These are phyloP conservation scores for Pichia sp. DNA, from an alignment of 1,139 yeast species.

Conservation along the genomic window DNA sequence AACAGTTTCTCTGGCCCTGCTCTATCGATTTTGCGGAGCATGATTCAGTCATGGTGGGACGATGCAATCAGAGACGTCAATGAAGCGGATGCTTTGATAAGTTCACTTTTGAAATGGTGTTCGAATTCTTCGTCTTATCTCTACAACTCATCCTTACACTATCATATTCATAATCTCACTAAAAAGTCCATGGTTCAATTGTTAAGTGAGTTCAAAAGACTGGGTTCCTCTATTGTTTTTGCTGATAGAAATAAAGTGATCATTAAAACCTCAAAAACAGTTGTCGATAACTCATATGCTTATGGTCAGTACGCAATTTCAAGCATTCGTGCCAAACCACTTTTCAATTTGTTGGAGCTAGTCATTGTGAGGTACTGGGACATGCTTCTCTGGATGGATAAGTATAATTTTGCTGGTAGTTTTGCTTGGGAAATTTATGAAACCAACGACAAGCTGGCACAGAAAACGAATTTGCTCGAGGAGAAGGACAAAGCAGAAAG, in stretches of 20 bases:
- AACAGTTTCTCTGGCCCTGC: conserved; percentile 82
- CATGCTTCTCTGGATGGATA: conserved; percentile 89
- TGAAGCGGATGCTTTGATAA: conserved; percentile 83
- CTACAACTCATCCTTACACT: conserved; percentile 74
- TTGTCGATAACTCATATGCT: conserved; percentile 87
- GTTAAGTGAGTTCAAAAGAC: conserved; percentile 69
- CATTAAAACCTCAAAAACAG: conserved; percentile 67
- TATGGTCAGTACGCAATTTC: conserved; percentile 85
- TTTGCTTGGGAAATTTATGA: conserved; percentile 55
- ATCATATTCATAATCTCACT: conserved; percentile 83
- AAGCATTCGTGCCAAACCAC: conserved; percentile 73
- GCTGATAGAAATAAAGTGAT: conserved; percentile 77
- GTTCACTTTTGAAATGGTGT: conserved; percentile 83
- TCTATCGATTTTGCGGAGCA: conserved; percentile 58
- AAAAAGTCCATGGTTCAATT: conserved; percentile 80
- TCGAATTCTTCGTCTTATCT: conserved; percentile 67
- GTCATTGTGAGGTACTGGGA: conserved; percentile 84
- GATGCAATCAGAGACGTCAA: conserved; percentile 65
- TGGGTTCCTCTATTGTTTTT: conserved; percentile 75
- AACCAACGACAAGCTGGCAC: background rate
- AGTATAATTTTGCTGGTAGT: conserved; percentile 81
- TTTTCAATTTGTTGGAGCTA: conserved; percentile 79
- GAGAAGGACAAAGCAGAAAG: conserved; percentile 21
- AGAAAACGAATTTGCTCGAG: background rate
- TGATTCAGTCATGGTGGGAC: conserved; percentile 94